These are phyloP conservation scores for Parsonsia alboflavescens DNA, from an alignment of 257 asterid species.

Conservation along the genomic window DNA sequence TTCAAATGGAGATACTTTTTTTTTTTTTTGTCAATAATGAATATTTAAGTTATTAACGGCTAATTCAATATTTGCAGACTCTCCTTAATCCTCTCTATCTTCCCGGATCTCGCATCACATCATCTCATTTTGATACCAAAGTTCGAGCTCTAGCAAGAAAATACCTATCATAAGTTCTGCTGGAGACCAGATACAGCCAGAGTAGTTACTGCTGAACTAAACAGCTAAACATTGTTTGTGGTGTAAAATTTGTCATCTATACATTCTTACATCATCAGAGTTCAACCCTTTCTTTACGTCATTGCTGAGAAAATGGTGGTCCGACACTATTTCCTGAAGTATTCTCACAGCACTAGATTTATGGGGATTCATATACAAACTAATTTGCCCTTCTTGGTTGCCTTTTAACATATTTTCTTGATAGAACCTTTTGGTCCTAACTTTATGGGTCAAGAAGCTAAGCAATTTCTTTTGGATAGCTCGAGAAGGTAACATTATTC, in stretches of 20 bases:
- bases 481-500: too few relatives aligned
- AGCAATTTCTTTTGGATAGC: neutral
- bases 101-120: conserved; percentile 90
- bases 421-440: neutral
- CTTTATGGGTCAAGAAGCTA: neutral
- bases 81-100: conserved; percentile 93
- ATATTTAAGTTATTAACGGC: conserved; percentile 8
- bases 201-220: neutral
- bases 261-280: neutral
- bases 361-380: neutral
- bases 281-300: neutral
- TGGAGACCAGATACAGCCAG: neutral
- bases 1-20: too few relatives aligned
- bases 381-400: neutral
- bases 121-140: conserved; percentile 97
- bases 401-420: neutral
- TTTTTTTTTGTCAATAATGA: conserved; percentile 1
- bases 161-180: conserved; percentile 30
- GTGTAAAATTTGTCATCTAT: neutral
- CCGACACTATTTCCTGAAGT: neutral
- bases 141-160: conserved; percentile 93
- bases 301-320: neutral
- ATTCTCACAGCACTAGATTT: neutral
- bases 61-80: conserved; percentile 48
- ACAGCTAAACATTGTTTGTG: neutral